phyloP scores from a whole-genome alignment of 2,329 filamentous ascomycete genomes.

The Clarireedia sp. region DNA sequence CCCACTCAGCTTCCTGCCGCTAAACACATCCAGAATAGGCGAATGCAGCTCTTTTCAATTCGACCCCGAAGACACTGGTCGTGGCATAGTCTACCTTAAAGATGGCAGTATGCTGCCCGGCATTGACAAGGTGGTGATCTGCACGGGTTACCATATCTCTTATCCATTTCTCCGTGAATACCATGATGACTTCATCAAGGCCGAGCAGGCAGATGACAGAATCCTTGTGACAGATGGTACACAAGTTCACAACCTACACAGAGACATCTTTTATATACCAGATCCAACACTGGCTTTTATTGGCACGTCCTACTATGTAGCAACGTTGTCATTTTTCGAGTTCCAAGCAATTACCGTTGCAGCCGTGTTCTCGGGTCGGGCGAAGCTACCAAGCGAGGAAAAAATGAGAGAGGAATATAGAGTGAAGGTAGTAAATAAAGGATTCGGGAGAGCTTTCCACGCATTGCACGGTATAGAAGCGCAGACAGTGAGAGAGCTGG shows the following conservation, averaged over 20 bases:
- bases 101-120: constrained; percentile 44
- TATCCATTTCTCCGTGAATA: constrained; percentile 54
- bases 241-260: constrained; percentile 41
- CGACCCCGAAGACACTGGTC: constrained; percentile 32
- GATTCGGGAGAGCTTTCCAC: constrained; percentile 7
- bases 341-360: constrained; percentile 41
- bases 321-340: constrained; percentile 43
- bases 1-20: constrained; percentile 17
- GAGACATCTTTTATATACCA: constrained; percentile 44
- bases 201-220: constrained; percentile 41
- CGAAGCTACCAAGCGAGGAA: constrained; percentile 28
- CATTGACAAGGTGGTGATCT: constrained; percentile 56
- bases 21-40: constrained; percentile 13
- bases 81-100: constrained; percentile 42
- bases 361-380: constrained; percentile 34
- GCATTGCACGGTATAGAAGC: not conserved
- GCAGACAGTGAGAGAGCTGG: constrained; percentile 1
- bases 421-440: constrained; percentile 3
- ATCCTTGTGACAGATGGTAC: constrained; percentile 46
- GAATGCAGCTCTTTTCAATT: constrained; percentile 18
- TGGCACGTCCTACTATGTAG: constrained; percentile 39
- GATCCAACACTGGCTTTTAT: constrained; percentile 40
- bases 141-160: constrained; percentile 61
- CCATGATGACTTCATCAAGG: constrained; percentile 32
- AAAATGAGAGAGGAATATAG: constrained; percentile 7